These are phyloP conservation scores for Tulasnella sp. DNA, from an alignment of 768 basidiomycete genomes.

Conservation along the genomic window DNA sequence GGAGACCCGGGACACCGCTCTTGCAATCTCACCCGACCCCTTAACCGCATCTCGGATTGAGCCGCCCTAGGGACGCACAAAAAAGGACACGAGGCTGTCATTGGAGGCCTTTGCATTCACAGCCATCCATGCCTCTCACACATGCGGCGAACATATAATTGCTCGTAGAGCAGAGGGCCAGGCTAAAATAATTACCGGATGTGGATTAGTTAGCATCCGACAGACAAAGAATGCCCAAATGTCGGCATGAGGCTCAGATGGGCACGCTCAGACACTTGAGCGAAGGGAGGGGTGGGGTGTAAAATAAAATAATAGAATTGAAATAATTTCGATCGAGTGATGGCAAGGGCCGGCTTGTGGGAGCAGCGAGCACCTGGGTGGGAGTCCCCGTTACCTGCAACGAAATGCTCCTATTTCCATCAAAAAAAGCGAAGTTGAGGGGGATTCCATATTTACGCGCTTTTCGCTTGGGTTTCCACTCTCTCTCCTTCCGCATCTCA, in stretches of 20 bases:
- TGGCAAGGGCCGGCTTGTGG: neutral
- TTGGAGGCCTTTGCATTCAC: neutral
- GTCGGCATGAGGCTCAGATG: neutral
- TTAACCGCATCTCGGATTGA: neutral
- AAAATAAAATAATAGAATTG: neutral
- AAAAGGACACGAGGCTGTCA: neutral
- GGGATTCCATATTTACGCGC: neutral
- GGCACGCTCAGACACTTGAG: neutral
- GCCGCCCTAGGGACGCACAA: conserved; percentile 1
- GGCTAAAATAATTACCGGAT: neutral
- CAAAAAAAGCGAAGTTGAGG: neutral
- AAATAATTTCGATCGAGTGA: neutral
- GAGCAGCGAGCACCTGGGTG: neutral
- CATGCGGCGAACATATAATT: neutral
- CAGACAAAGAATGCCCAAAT: neutral
- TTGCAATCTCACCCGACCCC: neutral
- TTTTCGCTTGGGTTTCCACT: neutral
- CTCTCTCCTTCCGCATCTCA: conserved; percentile 3
- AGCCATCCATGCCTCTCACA: neutral
- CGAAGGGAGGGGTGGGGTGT: neutral
- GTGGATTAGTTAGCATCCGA: conserved; percentile 4
- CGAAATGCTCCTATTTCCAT: neutral
- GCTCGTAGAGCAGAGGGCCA: neutral
- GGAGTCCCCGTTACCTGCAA: neutral
- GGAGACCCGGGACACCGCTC: neutral